Percentiles rank a stretch among this genome's conserved stretches.
These are phyloP conservation scores for Epichloe festucae DNA, from an alignment of 2,329 filamentous ascomycete genomes.

Conservation along the genomic window DNA sequence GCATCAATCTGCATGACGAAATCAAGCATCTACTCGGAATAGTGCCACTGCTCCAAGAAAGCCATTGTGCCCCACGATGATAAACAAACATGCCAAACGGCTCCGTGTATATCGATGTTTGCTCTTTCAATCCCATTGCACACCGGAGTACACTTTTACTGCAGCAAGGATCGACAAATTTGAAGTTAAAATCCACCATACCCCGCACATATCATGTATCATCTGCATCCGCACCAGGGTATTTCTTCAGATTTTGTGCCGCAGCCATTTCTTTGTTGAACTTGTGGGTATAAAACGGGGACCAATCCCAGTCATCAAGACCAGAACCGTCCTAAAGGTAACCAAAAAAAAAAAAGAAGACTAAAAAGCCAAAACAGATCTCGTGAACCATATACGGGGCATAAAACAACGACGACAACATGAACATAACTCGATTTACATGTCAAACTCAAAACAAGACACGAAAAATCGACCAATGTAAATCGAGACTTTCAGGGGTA, in stretches of 20 bases:
- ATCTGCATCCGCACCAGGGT: slow-evolving; percentile 13
- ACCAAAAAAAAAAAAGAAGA: slow-evolving; percentile 7
- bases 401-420: slow-evolving; percentile 5
- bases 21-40: background rate
- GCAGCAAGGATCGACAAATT: background rate
- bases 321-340: slow-evolving; percentile 11
- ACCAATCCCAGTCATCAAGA: slow-evolving; percentile 21
- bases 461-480: slow-evolving; percentile 1
- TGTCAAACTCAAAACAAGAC: background rate
- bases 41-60: background rate
- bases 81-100: background rate
- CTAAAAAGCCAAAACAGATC: slow-evolving; percentile 4
- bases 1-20: background rate
- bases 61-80: background rate
- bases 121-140: background rate
- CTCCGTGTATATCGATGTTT: background rate
- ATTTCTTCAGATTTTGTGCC: slow-evolving; percentile 18
- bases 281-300: slow-evolving; percentile 23
- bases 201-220: background rate
- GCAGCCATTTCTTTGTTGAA: slow-evolving; percentile 17
- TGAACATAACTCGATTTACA: slow-evolving; percentile 6
- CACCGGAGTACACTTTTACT: background rate
- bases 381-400: slow-evolving; percentile 4
- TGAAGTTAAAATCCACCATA: background rate
- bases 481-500: slow-evolving; percentile 29